Evolutionary conservation across 2,329 filamentous ascomycete genomes (phyloP), one percentile per base, ranked within the genome.

Genomic region (Ophiostoma quercus): DNA sequence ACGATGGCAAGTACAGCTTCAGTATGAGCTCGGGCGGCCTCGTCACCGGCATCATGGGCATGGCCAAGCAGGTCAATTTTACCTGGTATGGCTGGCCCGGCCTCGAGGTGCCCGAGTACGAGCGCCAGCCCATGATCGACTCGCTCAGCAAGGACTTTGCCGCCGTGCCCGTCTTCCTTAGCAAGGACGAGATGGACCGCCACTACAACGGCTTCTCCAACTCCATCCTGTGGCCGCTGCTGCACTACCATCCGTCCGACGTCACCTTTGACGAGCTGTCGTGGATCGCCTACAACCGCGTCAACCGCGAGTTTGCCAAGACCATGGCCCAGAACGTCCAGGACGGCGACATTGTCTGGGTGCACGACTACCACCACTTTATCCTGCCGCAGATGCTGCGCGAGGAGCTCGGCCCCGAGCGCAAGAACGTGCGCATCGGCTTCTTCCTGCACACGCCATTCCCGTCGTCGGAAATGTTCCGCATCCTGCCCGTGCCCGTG

Each of bases 151-250:
- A 95, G 29, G 91, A 97, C 76, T 94, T 96, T 79, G 89, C 90
- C 75, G 94, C 94, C 8, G 88, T 96, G 57, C 94, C 95, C 0
- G 91, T 99, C 69, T 97, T 97, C 78, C 88, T 98, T 76, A 91
- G 94, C 72, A 92, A 97, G 76, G 93, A 98, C 74, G 86, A 98
- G 72, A 94, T 94, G 68, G 95, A 98, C 79, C 87, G 90, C 73
- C 95, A 98, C 80, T 98, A 99, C 84, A 99, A 99, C 77, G 95
- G 95, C 66, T 98, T 98, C 79, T 94, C 94, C 51, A 98, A 99
- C 80, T 96, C 92, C 8, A 98, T 98, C 79, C 89, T 99, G 72
- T 99, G 95, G 95, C 95, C 95, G 2, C 88, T 99, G 54, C 96
- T 99, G 84, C 95, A 98, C 82, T 98, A 98, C 82, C 95, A 99